These are phyloP conservation scores for Ciborinia camelliae DNA, from an alignment of 2,329 filamentous ascomycete genomes.

Conservation along the genomic window DNA sequence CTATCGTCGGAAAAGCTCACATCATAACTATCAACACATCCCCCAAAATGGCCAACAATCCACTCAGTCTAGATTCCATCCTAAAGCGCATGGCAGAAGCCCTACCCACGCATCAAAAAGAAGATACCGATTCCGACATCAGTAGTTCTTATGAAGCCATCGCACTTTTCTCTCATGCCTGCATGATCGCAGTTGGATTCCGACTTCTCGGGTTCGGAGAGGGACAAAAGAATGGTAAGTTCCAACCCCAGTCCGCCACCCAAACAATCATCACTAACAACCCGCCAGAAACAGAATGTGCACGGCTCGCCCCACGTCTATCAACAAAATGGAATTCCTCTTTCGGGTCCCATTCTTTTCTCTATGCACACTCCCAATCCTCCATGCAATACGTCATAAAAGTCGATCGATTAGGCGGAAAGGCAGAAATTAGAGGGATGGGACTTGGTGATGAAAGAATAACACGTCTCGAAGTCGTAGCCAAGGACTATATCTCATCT, in stretches of 20 bases:
- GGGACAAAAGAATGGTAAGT: constrained; percentile 67
- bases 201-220: constrained; percentile 79
- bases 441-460: constrained; percentile 79
- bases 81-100: constrained; percentile 57
- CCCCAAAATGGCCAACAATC: constrained; percentile 36
- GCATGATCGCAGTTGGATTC: constrained; percentile 77
- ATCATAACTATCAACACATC: background rate
- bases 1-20: background rate
- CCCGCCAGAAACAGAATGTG: constrained; percentile 52
- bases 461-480: constrained; percentile 68
- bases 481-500: constrained; percentile 70
- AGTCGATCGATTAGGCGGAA: constrained; percentile 75
- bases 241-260: background rate
- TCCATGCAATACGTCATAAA: constrained; percentile 81
- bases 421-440: constrained; percentile 78
- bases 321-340: constrained; percentile 77
- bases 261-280: constrained; percentile 16
- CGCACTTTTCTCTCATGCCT: constrained; percentile 79
- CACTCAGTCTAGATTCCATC: constrained; percentile 46
- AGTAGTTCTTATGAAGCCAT: constrained; percentile 77
- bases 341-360: constrained; percentile 70
- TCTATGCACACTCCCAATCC: constrained; percentile 82
- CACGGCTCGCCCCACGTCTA: constrained; percentile 58
- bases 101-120: constrained; percentile 51
- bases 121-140: constrained; percentile 58